Conservation (phyloP, 2,329 filamentous ascomycete genomes). For the Orbilia brochopaga region DNA sequence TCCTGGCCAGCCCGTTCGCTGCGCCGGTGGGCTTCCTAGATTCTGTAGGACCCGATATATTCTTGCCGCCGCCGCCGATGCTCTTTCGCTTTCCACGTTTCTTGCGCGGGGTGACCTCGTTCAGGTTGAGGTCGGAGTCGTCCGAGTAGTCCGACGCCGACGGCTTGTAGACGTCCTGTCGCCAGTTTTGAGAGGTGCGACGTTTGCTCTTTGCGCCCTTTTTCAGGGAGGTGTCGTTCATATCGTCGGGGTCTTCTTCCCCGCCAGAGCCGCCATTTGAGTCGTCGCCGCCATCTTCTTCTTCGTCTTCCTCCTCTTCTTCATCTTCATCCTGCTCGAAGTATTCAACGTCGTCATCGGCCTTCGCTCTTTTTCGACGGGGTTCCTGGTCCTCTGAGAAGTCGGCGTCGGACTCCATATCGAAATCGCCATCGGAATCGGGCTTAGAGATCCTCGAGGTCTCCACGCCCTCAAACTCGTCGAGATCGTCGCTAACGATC, state of each 20-base stretch:
- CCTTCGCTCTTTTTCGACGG: conserved; percentile 56
- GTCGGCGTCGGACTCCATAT: conserved; percentile 51
- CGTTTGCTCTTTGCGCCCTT: conserved; percentile 57
- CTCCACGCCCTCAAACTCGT: conserved; percentile 56
- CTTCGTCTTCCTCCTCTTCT: conserved; percentile 49
- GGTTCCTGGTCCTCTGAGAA: conserved; percentile 57
- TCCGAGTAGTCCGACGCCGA: conserved; percentile 51
- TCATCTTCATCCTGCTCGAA: conserved; percentile 49
- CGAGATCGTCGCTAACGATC: conserved; percentile 54
- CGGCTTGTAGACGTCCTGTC: conserved; percentile 51
- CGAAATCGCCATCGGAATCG: conserved; percentile 53
- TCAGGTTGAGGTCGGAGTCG: conserved; percentile 53
- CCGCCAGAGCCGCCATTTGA: conserved; percentile 55
- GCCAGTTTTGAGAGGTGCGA: conserved; percentile 54
- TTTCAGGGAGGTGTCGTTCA: conserved; percentile 10
- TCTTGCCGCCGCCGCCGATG: no score
- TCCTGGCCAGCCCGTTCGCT: conserved; percentile 58
- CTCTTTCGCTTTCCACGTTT: conserved; percentile 30
- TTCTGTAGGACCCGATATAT: conserved; percentile 6
- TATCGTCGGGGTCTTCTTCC: not conserved
- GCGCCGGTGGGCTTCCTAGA: conserved; percentile 53
- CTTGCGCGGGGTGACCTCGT: conserved; percentile 51
- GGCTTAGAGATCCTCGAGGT: conserved; percentile 55
- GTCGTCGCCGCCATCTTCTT: conserved; percentile 47
- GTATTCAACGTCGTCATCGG: conserved; percentile 51